Evolutionary conservation across 1,139 yeast species (phyloP), one percentile per base, ranked within the genome.

Genomic region (Blastobotrys proliferans): DNA sequence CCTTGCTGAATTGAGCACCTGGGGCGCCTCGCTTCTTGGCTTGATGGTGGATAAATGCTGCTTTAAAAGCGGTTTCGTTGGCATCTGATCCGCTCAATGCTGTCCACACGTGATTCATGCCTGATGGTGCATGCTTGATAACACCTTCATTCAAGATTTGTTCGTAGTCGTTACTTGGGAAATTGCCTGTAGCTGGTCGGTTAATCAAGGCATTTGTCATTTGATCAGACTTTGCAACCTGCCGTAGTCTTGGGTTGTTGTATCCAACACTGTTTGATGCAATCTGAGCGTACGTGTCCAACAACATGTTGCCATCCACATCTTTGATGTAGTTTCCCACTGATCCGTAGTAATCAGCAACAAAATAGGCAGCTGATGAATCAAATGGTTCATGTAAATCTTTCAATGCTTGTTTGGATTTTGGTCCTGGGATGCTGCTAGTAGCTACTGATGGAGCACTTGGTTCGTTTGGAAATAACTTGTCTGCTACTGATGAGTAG

Each of bases 41-140:
- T 58, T 80, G 84, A 64, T 81, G 81, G 72, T 82, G 81, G 70
- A 83, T 77, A 63, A 83, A 83, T 8, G 85, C 86, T 42, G 94
- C 92, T 69, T 83, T 83, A 73, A 79, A 83, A 9, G 94, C 94
- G 60, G 82, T 74, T 65, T 83, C 94, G 60, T 81, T 82, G 53
- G 94, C 94, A 61, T 83, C 92, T 24, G 90, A 84, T 48, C 94
- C 94, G 16, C 87, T 77, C 55, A 83, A 70, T 33, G 84, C 90
- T 14, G 85, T 77, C 87, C 90, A 84, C 44, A 69, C 56, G 43
- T 51, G 58, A 42, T 51, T 45, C 56, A 56, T 50, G 28, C 55
- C 56, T 43, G 52, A 51, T 43, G 60, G 61, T 21, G 62, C 60
- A 30, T 51, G 51, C 21, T 52, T 52, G 28, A 59, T 40, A 20